A percentile compares a stretch with the other conserved stretches of the same genome.
phyloP scores from a whole-genome alignment of 331 rosid genomes.

The Malus hybrid region DNA sequence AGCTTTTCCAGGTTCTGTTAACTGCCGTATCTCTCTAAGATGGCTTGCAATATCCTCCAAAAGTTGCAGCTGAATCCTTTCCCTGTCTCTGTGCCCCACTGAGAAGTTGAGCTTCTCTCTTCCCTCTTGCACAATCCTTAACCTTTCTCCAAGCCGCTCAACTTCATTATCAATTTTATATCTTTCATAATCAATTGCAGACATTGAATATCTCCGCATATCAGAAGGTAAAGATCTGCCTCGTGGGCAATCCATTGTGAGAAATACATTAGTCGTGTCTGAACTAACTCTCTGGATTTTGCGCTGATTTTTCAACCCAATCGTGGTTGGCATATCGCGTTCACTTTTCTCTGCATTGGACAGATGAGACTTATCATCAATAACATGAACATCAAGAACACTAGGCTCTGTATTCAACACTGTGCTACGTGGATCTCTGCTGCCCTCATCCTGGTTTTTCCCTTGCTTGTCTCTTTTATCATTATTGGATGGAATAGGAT shows the following conservation, averaged over 20 bases:
- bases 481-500: neutral
- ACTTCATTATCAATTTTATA: constrained; percentile 42
- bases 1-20: constrained; percentile 28
- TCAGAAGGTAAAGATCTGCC: constrained; percentile 11
- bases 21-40: constrained; percentile 27
- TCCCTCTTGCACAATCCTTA: constrained; percentile 37
- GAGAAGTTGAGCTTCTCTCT: constrained; percentile 44
- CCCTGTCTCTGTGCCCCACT: constrained; percentile 24
- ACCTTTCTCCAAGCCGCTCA: constrained; percentile 42
- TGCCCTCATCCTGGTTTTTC: constrained; percentile 6
- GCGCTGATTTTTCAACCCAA: constrained; percentile 3
- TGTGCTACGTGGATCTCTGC: neutral
- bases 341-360: constrained; percentile 8
- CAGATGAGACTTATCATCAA: constrained; percentile 15
- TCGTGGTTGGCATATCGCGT: constrained; percentile 9
- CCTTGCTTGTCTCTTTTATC: neutral
- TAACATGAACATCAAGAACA: constrained; percentile 34
- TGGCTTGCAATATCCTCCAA: constrained; percentile 33
- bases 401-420: constrained; percentile 1
- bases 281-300: constrained; percentile 21
- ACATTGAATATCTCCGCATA: constrained; percentile 38
- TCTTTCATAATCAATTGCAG: constrained; percentile 43
- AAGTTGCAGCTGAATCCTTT: constrained; percentile 26
- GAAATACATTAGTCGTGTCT: constrained; percentile 18
- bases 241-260: constrained; percentile 14